Evolutionary conservation across 192 early-diverging fungal species (phyloP), one percentile per base, ranked within the genome.

Genomic region (Mortierella hygrophila): DNA sequence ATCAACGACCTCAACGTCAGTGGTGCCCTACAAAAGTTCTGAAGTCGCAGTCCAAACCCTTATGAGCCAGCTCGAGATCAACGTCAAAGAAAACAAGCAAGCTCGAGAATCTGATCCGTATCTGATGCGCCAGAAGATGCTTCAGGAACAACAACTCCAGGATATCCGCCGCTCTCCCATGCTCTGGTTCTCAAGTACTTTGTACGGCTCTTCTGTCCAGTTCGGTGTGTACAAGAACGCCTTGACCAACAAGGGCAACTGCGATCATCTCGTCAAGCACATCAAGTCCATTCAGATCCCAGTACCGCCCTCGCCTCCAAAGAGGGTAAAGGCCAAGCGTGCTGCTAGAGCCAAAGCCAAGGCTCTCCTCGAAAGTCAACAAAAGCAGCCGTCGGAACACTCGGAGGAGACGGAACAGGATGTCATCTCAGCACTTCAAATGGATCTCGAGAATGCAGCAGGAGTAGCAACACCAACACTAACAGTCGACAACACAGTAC

Each of bases 141-240:
- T 72, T n/a, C 71, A 73, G 16, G 71, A 80, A 5, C 70, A 49
- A 16, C 70, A 80, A 26, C 42, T 71, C 42, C 23, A 80, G 20
- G 52, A 80, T 21, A 41, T 32, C 5, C 23, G 57, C 7, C 26
- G 18, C 32, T 72, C 78, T 2, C 78, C 78, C 3, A 38, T 86
- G 21, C 65, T 79, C 5, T 91, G 90, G 90, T 89, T 84, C 76
- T 85, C 71, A 6, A 75, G 79, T 20, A 29, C 77, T 4, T 21
- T 80, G 9, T 68, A 75, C 16, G 38, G 76, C 1, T 32, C 29
- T 0, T 80, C 77, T 5, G 65, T 88, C 4, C 87, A 82, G 44
- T 70, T 89, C 23, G 90, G 90, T 37, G 52, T 91, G 23, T 91
- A 89, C 57, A 85, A 85, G 23, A 72, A 80, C 44, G 46, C 81